phyloP scores from a whole-genome alignment of 768 basidiomycete genomes.

The Lyophyllum atratum region DNA sequence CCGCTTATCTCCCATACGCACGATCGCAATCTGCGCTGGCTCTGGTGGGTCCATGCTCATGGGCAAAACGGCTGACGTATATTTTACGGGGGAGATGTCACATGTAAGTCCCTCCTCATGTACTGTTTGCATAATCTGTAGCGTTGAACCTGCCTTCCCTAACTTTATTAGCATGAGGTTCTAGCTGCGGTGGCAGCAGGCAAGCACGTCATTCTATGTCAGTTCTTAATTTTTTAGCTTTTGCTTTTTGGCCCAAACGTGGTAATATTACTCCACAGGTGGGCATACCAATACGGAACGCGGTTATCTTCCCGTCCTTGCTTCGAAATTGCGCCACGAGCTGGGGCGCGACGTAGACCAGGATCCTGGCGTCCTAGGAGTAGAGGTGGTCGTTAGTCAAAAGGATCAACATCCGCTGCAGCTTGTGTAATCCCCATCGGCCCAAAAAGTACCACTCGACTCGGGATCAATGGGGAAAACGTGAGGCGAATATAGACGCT shows the following conservation, averaged over 20 bases:
- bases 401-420: constrained; percentile 75
- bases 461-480: neutral
- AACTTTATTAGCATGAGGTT: constrained; percentile 72
- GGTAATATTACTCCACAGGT: constrained; percentile 40
- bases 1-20: constrained; percentile 41
- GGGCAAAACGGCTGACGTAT: constrained; percentile 78
- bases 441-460: neutral
- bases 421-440: constrained; percentile 48
- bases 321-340: constrained; percentile 58
- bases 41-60: constrained; percentile 79
- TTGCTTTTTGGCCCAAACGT: constrained; percentile 24
- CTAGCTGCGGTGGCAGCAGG: constrained; percentile 78
- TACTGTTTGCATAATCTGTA: constrained; percentile 2
- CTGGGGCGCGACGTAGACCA: constrained; percentile 38
- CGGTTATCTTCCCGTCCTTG: constrained; percentile 81
- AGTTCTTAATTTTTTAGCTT: constrained; percentile 35
- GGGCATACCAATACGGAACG: constrained; percentile 96
- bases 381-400: constrained; percentile 72
- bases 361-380: constrained; percentile 35
- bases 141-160: constrained; percentile 19
- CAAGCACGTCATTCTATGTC: constrained; percentile 82
- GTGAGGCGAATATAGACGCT: neutral
- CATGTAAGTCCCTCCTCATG: constrained; percentile 56
- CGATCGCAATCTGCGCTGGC: constrained; percentile 91
- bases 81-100: constrained; percentile 91